These are phyloP conservation scores for Tetrahymena thermophila DNA, from an alignment of 73 alveolate genomes.

Conservation along the genomic window DNA sequence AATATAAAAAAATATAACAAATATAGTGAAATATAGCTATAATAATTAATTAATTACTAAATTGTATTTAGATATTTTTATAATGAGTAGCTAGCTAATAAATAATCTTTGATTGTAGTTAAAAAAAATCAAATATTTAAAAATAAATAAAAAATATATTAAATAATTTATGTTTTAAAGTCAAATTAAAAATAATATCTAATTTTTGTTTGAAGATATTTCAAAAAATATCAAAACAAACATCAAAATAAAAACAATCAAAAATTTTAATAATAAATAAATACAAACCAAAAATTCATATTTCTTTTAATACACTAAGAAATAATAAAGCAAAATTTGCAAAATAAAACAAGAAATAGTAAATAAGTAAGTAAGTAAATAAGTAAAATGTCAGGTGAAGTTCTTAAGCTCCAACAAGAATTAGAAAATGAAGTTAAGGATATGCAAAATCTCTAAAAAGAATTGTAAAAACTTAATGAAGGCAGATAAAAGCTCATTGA, in stretches of 20 bases:
- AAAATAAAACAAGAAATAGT: neutral
- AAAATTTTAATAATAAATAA: neutral
- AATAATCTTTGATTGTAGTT: neutral
- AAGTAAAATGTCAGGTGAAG: neutral
- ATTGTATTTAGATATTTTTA: neutral
- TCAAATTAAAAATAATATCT: neutral
- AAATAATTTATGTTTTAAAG: neutral
- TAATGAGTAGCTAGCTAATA: neutral
- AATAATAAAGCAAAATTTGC: neutral
- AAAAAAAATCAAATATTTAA: neutral
- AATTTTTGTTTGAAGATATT: neutral
- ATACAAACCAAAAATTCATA: neutral
- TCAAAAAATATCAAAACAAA: neutral
- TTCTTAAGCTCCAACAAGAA: slow-evolving; percentile 19
- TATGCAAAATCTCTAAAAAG: neutral
- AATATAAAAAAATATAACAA: too few relatives aligned
- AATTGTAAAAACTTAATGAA: neutral
- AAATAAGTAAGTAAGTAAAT: neutral
- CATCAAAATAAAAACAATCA: neutral
- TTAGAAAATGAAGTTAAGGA: slow-evolving; percentile 27
- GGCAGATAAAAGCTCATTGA: slow-evolving; percentile 40
- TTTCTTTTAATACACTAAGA: neutral
- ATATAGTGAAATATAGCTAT: neutral
- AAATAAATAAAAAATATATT: neutral
- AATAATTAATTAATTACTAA: too few relatives aligned